phyloP scores from a whole-genome alignment of 495 filamentous ascomycete genomes.

The Neurospora sublineolata region DNA sequence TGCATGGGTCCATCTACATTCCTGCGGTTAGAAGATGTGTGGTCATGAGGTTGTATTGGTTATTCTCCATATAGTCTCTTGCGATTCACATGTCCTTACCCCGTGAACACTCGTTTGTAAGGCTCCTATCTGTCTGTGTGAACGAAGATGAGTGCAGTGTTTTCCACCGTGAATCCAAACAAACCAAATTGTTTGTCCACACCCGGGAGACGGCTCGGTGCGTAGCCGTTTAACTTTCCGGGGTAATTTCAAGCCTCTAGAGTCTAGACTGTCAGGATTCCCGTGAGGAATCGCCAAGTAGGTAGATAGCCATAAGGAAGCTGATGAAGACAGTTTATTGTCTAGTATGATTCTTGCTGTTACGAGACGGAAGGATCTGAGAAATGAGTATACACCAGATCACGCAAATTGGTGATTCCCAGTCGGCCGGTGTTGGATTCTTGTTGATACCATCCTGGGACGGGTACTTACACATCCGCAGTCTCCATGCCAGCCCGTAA shows the following conservation, averaged over 20 bases:
- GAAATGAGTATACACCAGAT: neutral
- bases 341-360: neutral
- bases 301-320: neutral
- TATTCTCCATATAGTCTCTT: neutral
- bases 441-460: neutral
- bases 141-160: no score
- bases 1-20: neutral
- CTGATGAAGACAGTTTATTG: neutral
- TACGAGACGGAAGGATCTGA: neutral
- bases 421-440: neutral
- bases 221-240: neutral
- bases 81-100: neutral
- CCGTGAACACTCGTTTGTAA: neutral
- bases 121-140: neutral
- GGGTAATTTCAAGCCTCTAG: neutral
- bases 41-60: neutral
- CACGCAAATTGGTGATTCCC: neutral
- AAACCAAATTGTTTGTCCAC: neutral
- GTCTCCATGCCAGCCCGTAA: neutral
- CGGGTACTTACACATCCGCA: neutral
- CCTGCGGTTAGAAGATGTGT: neutral
- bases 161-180: neutral
- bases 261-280: neutral
- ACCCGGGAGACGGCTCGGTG: neutral
- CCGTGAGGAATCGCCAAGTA: neutral